phyloP scores from a whole-genome alignment of 2,329 filamentous ascomycete genomes.

The Fonsecaea multimorphosa region DNA sequence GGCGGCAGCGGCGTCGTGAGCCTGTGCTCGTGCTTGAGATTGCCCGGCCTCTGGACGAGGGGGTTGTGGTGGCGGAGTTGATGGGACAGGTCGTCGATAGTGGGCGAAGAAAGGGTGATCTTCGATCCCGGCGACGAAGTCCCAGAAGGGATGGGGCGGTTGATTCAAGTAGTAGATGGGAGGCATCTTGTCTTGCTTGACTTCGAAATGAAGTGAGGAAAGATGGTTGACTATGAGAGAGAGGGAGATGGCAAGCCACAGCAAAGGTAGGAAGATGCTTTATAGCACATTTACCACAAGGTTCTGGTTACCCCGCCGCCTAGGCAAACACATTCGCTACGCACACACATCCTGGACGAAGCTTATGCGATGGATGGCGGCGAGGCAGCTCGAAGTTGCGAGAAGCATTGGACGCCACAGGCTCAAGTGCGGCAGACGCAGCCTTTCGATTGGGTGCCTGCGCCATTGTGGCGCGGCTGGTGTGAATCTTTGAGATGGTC shows the following conservation, averaged over 20 bases:
- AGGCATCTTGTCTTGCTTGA: slow-evolving; percentile 53
- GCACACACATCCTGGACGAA: slow-evolving; percentile 2
- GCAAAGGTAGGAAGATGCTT: slow-evolving; percentile 17
- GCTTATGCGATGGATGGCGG: slow-evolving; percentile 22
- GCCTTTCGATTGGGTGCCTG: not conserved
- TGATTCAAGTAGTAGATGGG: slow-evolving; percentile 56
- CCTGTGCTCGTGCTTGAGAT: slow-evolving; percentile 46
- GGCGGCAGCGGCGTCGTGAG: slow-evolving; percentile 17
- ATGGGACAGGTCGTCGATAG: slow-evolving; percentile 45
- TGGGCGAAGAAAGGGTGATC: slow-evolving; percentile 55
- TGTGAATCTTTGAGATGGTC: not conserved
- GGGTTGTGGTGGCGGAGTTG: slow-evolving; percentile 34
- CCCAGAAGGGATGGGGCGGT: slow-evolving; percentile 58
- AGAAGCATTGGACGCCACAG: slow-evolving; percentile 25
- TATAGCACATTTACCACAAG: slow-evolving; percentile 12
- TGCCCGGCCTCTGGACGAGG: slow-evolving; percentile 46
- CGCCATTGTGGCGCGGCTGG: slow-evolving; percentile 7
- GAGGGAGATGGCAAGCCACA: slow-evolving; percentile 7
- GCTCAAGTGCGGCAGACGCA: not conserved
- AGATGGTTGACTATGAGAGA: not conserved
- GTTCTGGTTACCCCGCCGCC: slow-evolving; percentile 25
- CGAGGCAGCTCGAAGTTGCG: slow-evolving; percentile 31
- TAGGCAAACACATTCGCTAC: slow-evolving; percentile 34
- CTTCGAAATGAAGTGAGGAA: slow-evolving; percentile 1
- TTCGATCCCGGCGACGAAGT: slow-evolving; percentile 60